Evolutionary conservation across 2,329 filamentous ascomycete genomes (phyloP).

Genomic region (Aspergillus sp.): DNA sequence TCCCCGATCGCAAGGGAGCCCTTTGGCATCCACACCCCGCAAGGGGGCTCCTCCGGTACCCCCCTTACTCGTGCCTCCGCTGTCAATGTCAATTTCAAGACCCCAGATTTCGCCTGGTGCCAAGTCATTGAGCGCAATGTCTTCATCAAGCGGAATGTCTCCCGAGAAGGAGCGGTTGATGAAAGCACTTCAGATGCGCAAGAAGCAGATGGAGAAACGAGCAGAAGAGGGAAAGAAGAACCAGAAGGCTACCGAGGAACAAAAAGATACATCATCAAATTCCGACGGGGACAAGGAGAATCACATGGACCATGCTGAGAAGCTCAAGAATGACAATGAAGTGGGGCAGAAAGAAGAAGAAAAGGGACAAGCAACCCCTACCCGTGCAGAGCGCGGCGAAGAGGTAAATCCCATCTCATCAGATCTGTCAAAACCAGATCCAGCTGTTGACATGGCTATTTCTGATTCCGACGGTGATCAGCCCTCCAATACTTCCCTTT

Average conservation of each 20-base stretch:
- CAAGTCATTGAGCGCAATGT: conserved; percentile 41
- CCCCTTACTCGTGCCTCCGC: conserved; percentile 34
- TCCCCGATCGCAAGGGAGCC: conserved; percentile 41
- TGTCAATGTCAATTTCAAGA: conserved; percentile 28
- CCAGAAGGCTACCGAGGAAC: conserved; percentile 12
- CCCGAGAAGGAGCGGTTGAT: conserved; percentile 88
- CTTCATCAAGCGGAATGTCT: conserved; percentile 56
- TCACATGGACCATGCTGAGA: conserved; percentile 19
- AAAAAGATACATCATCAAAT: conserved; percentile 5
- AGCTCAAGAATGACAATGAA: conserved; percentile 6
- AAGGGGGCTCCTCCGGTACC: conserved; percentile 32
- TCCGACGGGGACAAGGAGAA: conserved; percentile 21
- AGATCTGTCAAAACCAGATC: conserved; percentile 16
- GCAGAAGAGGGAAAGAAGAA: conserved; percentile 26
- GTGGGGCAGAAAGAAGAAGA: conserved; percentile 6
- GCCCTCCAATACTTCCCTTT: conserved; percentile 11
- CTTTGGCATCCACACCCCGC: conserved; percentile 22
- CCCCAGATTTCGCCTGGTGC: conserved; percentile 34
- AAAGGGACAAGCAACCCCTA: conserved; percentile 8
- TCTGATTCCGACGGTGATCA: conserved; percentile 11
- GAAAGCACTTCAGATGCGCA: conserved; percentile 88
- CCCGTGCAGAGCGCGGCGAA: conserved; percentile 2
- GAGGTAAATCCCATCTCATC: conserved; percentile 5
- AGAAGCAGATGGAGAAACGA: conserved; percentile 62
- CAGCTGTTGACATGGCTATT: conserved; percentile 15